Conservation (phyloP, 2,329 filamentous ascomycete genomes). For the Diaporthe sp. region DNA sequence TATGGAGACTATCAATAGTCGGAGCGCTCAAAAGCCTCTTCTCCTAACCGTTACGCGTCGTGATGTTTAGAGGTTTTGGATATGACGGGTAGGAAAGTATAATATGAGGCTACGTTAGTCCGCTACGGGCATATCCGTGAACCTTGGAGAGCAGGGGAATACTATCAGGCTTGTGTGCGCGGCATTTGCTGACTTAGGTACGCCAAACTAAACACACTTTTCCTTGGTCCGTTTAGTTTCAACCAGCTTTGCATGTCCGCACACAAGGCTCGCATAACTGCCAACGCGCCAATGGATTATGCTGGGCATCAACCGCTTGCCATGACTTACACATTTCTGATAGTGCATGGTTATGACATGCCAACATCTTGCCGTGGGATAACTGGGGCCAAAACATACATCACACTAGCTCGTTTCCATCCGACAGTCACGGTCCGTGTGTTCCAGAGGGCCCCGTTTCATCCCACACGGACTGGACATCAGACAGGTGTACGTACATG, state of each 20-base stretch:
- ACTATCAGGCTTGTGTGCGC: neutral
- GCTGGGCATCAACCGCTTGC: constrained; percentile 25
- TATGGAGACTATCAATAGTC: neutral
- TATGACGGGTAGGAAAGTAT: constrained; percentile 7
- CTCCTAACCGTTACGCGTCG: neutral
- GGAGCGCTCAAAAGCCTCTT: neutral
- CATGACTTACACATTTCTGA: neutral
- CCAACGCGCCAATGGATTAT: constrained; percentile 12
- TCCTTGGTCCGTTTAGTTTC: neutral
- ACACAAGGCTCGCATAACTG: constrained; percentile 2
- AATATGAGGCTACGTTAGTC: neutral
- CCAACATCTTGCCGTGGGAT: neutral
- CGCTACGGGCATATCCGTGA: neutral
- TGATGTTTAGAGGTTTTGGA: constrained; percentile 16
- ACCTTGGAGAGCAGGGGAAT: neutral
- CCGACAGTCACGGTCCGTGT: constrained; percentile 16
- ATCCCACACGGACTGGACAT: neutral
- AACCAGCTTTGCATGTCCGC: neutral
- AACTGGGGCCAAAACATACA: neutral
- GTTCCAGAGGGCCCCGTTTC: neutral
- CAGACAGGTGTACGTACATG: constrained; percentile 7
- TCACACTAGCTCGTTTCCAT: constrained; percentile 20
- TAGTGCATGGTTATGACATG: constrained; percentile 2
- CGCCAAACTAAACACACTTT: neutral
- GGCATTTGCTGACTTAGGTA: constrained; percentile 11